Percentiles rank a stretch among this genome's conserved stretches.
Conservation (phyloP, 1,284 basidiomycete genomes). For the Athelia psychrophila region DNA sequence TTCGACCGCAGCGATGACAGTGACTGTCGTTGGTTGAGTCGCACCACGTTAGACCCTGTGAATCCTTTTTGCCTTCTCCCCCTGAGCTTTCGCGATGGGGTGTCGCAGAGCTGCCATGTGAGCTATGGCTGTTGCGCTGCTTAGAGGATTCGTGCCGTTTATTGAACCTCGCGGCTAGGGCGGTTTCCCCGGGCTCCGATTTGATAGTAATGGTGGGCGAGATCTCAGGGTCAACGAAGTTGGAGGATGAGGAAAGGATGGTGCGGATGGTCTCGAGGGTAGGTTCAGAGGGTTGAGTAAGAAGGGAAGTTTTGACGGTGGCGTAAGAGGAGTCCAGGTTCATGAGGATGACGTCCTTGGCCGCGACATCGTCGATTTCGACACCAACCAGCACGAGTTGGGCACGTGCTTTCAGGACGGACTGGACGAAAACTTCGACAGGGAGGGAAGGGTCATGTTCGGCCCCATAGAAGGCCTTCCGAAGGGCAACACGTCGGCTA, state of each 20-base stretch:
- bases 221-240: neutral
- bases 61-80: neutral
- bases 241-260: neutral
- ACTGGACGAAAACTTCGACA: slow-evolving; percentile 14
- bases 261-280: slow-evolving; percentile 1
- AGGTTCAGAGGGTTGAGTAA: slow-evolving; percentile 10
- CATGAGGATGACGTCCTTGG: slow-evolving; percentile 22
- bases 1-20: neutral
- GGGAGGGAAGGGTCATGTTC: slow-evolving; percentile 6
- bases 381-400: slow-evolving; percentile 9
- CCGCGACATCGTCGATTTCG: slow-evolving; percentile 13
- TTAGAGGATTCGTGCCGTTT: neutral
- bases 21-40: neutral
- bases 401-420: slow-evolving; percentile 6
- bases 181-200: neutral
- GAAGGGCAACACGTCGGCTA: neutral
- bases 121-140: neutral
- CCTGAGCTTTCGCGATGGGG: neutral
- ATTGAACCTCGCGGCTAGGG: neutral
- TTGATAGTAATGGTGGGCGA: no score
- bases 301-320: slow-evolving; percentile 12
- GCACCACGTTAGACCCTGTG: neutral
- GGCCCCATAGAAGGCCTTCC: neutral
- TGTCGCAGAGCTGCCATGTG: neutral
- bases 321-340: slow-evolving; percentile 16